Evolutionary conservation across 2,329 filamentous ascomycete genomes (phyloP), one percentile per base, ranked within the genome.

Genomic region (Coniella vitis): DNA sequence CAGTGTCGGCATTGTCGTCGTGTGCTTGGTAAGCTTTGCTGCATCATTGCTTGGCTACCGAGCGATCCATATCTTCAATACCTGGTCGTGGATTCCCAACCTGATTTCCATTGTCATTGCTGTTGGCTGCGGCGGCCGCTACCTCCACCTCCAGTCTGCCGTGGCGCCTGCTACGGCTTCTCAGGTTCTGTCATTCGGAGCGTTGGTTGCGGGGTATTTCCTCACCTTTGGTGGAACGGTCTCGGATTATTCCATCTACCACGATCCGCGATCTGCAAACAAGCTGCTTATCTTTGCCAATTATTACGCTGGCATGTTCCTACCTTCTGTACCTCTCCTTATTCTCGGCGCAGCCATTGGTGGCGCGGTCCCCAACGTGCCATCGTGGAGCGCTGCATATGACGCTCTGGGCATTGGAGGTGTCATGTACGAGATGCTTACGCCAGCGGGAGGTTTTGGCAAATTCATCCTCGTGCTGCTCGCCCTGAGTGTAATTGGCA

Each of bases 161-260:
- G 59, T 61, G 21, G 61, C 65, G 17, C 62, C 72, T 7, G 61
- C 68, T 29, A 65, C 64, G 1, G 59, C 60, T 8, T 53, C 61
- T n/a, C 60, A 63, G 44, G 61, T 74, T n/a, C 54, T 75, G 16
- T 69, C 68, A 16, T 74, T 70, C 53, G 72, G 65, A 9, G 66
- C 70, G 19, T 55, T 75, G 39, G 72, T 75, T 34, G 75, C 75
- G 2, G 69, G 70, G 2, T 76, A 76, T 49, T 73, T 80, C 38
- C 65, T 81, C 51, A 75, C 72, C 1, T 81, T 53, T 13, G 51
- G 72, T 8, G 74, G 73, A 3, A 73, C 74, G 4, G 72, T 70
- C 0, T 76, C 74, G n/a, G 78, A 81, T 55, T 79, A 78, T 52
- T 71, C 72, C n/a, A 73, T 73, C 8, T 81, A 81, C 56, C 73